Evolutionary conservation across 2,329 filamentous ascomycete genomes (phyloP).

Genomic region (Xylaria sp.): DNA sequence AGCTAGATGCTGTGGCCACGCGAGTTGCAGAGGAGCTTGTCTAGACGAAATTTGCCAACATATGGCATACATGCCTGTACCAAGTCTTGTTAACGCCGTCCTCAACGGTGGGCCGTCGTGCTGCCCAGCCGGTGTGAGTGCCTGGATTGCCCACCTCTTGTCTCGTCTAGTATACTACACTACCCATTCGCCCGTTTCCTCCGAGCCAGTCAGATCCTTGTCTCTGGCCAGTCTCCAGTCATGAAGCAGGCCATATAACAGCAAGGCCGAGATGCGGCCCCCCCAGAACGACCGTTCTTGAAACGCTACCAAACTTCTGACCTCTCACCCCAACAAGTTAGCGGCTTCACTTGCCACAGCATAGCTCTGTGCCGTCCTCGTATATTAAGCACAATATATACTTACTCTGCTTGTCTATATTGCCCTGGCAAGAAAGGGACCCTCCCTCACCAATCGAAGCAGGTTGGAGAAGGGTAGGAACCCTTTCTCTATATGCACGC

Average conservation of each 20-base stretch:
- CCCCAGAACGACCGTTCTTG: slow-evolving; percentile 40
- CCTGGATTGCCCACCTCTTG: slow-evolving; percentile 39
- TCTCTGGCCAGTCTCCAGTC: slow-evolving; percentile 40
- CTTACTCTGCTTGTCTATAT: slow-evolving; percentile 57
- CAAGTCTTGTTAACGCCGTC: slow-evolving; percentile 28
- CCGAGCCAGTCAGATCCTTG: slow-evolving; percentile 44
- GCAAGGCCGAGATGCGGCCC: slow-evolving; percentile 43
- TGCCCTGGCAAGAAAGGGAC: slow-evolving; percentile 52
- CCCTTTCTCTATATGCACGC: slow-evolving; percentile 54
- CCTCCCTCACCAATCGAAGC: slow-evolving; percentile 53
- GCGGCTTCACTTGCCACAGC: slow-evolving; percentile 42
- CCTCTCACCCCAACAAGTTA: slow-evolving; percentile 45
- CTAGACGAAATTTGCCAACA: slow-evolving; percentile 20
- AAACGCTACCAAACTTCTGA: slow-evolving; percentile 45
- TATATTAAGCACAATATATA: slow-evolving; percentile 59
- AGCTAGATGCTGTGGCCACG: slow-evolving; percentile 7
- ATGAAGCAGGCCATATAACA: slow-evolving; percentile 47
- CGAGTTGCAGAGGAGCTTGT: slow-evolving; percentile 15
- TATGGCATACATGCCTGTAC: slow-evolving; percentile 21
- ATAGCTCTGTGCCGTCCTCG: slow-evolving; percentile 50
- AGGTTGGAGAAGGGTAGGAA: slow-evolving; percentile 48
- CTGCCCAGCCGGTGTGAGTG: slow-evolving; percentile 38
- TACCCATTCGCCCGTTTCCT: slow-evolving; percentile 41
- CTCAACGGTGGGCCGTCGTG: slow-evolving; percentile 45
- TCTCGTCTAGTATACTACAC: slow-evolving; percentile 36